These are phyloP conservation scores for Globisporangium echinulatum DNA, from an alignment of 352 stramenopile genomes.

Conservation along the genomic window DNA sequence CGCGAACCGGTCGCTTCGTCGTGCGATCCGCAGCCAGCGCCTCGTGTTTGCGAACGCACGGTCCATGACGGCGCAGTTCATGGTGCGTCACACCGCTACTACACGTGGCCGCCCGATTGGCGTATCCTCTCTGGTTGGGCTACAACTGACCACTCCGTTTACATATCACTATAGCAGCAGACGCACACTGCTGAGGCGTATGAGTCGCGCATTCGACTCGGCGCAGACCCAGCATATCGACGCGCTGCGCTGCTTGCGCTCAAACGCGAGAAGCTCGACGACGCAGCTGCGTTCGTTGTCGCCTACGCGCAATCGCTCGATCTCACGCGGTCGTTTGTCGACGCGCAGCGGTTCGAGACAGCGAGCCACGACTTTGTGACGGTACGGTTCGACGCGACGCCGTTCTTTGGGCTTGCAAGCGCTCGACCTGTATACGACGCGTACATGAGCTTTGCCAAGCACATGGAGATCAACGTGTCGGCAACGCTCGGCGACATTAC, in stretches of 20 bases:
- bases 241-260: constrained; percentile 24
- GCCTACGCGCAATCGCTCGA: constrained; percentile 28
- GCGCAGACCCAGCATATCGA: constrained; percentile 15
- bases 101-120: neutral
- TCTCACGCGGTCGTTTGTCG: constrained; percentile 24
- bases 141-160: neutral
- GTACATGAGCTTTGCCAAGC: constrained; percentile 36
- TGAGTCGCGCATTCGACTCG: constrained; percentile 28
- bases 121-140: neutral
- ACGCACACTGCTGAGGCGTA: constrained; percentile 21
- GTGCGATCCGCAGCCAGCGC: constrained; percentile 27
- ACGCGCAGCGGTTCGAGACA: constrained; percentile 32
- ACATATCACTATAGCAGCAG: constrained; percentile 10
- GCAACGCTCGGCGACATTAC: constrained; percentile 40
- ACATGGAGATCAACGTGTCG: constrained; percentile 48
- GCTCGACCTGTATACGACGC: constrained; percentile 40
- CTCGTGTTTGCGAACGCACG: constrained; percentile 31
- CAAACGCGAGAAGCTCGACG: constrained; percentile 32
- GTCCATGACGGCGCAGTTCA: constrained; percentile 26
- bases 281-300: constrained; percentile 27
- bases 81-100: constrained; percentile 14
- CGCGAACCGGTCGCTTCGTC: constrained; percentile 22
- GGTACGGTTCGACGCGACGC: constrained; percentile 40
- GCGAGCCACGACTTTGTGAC: constrained; percentile 25
- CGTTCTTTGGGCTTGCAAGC: constrained; percentile 19